These are phyloP conservation scores for Aspergillus thermomutatus DNA, from an alignment of 2,329 filamentous ascomycete genomes.

Conservation along the genomic window DNA sequence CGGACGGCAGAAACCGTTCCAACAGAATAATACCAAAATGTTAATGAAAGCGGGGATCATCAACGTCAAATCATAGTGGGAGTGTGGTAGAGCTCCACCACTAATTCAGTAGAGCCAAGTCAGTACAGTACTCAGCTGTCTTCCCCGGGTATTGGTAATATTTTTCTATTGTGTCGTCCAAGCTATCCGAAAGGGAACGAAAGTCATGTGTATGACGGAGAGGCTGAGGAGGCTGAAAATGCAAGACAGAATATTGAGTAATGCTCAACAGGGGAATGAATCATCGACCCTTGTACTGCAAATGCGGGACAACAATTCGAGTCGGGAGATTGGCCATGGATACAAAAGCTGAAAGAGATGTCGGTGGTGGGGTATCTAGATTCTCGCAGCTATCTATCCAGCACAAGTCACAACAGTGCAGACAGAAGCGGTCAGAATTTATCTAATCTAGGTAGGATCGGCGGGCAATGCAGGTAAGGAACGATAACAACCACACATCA, in stretches of 20 bases:
- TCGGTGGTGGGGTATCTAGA: background rate
- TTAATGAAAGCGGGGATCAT: conserved; percentile 30
- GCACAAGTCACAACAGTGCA: background rate
- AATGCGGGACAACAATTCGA: background rate
- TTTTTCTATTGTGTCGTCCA: too few species aligned
- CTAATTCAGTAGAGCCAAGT: conserved; percentile 5
- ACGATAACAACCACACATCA: background rate
- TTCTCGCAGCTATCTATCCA: background rate
- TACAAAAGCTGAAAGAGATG: background rate
- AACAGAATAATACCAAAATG: conserved; percentile 5
- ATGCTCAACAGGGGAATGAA: background rate
- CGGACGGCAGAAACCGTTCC: conserved; percentile 4
- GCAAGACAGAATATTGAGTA: background rate
- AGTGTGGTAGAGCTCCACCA: conserved; percentile 30
- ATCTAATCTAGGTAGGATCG: background rate
- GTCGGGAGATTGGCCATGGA: background rate
- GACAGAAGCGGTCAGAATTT: background rate
- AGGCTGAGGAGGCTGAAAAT: background rate
- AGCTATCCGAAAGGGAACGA: background rate
- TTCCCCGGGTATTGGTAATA: background rate
- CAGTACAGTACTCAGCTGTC: background rate
- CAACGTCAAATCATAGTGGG: conserved; percentile 27
- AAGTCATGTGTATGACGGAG: background rate
- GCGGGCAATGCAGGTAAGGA: background rate
- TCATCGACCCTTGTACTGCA: background rate